phyloP scores from a whole-genome alignment of 345 rosid species.

The Eucalyptus microcorys region DNA sequence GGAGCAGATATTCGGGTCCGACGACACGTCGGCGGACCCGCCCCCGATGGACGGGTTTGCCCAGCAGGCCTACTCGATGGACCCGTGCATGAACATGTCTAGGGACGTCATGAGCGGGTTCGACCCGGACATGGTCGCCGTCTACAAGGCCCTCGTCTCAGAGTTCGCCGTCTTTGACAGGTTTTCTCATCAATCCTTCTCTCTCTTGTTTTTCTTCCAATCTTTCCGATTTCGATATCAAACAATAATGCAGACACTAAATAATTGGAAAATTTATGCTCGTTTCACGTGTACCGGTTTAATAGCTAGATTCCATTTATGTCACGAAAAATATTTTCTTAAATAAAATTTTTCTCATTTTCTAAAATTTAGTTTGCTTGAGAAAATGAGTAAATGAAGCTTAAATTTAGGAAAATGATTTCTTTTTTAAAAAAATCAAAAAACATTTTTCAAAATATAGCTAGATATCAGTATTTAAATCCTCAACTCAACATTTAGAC shows the following conservation, averaged over 20 bases:
- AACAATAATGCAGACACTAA: background rate
- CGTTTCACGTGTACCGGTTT: background rate
- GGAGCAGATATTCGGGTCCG: constrained; percentile 79
- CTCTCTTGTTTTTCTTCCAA: background rate
- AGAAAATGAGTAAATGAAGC: too few relatives aligned
- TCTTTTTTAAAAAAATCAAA: too few relatives aligned
- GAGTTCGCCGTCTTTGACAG: constrained; percentile 86
- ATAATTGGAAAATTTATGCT: too few relatives aligned
- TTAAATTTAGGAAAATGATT: too few relatives aligned
- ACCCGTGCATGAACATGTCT: constrained; percentile 41
- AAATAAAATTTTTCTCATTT: too few relatives aligned
- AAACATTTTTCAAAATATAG: too few relatives aligned
- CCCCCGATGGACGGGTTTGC: constrained; percentile 90
- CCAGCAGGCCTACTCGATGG: constrained; percentile 67
- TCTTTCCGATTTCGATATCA: background rate
- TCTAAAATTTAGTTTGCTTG: too few relatives aligned
- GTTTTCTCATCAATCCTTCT: constrained; percentile 1
- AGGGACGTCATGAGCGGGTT: constrained; percentile 76
- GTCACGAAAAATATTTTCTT: too few relatives aligned
- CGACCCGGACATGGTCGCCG: constrained; percentile 52
- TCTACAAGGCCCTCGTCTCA: constrained; percentile 69
- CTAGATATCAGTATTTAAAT: too few relatives aligned
- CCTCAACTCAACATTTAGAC: background rate
- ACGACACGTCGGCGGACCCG: constrained; percentile 42
- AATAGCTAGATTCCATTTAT: too few relatives aligned